phyloP scores from a whole-genome alignment of 164 flowering plant genomes.

The Aristolochia californica region DNA sequence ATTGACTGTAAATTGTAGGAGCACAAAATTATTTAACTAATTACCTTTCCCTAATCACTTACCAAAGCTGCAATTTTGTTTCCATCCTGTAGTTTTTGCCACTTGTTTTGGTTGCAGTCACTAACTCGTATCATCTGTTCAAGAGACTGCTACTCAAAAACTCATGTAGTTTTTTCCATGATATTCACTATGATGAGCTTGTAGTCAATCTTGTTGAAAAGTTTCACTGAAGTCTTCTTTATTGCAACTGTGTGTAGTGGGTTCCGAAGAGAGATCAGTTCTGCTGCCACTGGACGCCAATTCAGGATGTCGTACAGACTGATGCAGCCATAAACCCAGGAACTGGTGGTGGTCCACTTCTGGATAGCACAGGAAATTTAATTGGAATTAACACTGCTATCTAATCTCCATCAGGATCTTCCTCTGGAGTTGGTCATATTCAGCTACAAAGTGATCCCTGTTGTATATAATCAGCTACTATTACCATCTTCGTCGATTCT shows the following conservation, averaged over 20 bases:
- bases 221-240: neutral
- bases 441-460: constrained; percentile 29
- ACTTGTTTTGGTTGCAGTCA: no score
- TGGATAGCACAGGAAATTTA: constrained; percentile 88
- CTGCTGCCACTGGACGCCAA: constrained; percentile 96
- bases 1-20: no score
- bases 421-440: constrained; percentile 99
- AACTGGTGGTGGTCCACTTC: constrained; percentile 97
- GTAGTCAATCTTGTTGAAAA: no score
- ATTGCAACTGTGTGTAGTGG: constrained; percentile 45
- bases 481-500: neutral
- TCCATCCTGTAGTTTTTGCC: no score
- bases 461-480: neutral
- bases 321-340: constrained; percentile 99
- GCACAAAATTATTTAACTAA: no score
- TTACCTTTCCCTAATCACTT: no score
- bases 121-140: no score
- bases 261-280: constrained; percentile 85
- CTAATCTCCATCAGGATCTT: constrained; percentile 96
- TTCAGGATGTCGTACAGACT: constrained; percentile 94
- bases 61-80: no score
- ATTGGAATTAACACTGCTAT: constrained; percentile 96
- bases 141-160: no score
- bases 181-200: no score
- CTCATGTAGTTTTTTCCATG: no score